Conservation (phyloP, 108 stramenopile genomes). For the Nitzschia sp. region DNA sequence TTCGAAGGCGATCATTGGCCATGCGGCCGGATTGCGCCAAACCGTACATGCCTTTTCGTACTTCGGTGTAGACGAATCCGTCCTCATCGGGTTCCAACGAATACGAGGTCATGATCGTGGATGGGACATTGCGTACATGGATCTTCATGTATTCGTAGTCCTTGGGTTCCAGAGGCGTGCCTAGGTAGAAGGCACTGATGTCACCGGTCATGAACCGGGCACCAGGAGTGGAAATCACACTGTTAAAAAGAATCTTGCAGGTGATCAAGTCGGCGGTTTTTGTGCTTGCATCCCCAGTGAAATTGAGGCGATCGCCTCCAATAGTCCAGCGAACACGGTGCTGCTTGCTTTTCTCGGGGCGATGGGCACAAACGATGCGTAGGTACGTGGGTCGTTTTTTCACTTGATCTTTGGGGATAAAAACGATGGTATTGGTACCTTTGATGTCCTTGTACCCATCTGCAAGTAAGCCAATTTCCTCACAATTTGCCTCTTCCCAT, state of each 20-base stretch:
- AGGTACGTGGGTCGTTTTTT: conserved; percentile 11
- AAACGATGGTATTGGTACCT: conserved; percentile 4
- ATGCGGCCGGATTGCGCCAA: conserved; percentile 53
- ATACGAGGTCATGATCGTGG: neutral
- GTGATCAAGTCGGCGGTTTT: conserved; percentile 25
- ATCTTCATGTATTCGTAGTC: conserved; percentile 51
- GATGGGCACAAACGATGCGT: no score
- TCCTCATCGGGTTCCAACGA: conserved; percentile 1
- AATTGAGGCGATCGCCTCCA: conserved; percentile 36
- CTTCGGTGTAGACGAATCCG: no score
- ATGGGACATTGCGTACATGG: conserved; percentile 12
- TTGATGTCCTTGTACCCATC: no score
- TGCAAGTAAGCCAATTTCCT: conserved; percentile 36
- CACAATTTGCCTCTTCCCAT: conserved; percentile 17
- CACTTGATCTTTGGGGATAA: conserved; percentile 15
- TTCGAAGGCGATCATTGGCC: conserved; percentile 29
- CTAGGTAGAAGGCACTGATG: conserved; percentile 44
- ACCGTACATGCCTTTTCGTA: conserved; percentile 62
- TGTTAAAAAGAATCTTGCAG: neutral
- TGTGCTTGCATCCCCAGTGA: conserved; percentile 33
- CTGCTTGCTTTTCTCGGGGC: conserved; percentile 1
- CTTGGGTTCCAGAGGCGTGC: conserved; percentile 30
- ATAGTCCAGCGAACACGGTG: conserved; percentile 33
- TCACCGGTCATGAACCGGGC: no score
- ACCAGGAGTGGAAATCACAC: conserved; percentile 18